Evolutionary conservation across 1,284 basidiomycete genomes (phyloP).

Genomic region (Vanrija pseudolonga): DNA sequence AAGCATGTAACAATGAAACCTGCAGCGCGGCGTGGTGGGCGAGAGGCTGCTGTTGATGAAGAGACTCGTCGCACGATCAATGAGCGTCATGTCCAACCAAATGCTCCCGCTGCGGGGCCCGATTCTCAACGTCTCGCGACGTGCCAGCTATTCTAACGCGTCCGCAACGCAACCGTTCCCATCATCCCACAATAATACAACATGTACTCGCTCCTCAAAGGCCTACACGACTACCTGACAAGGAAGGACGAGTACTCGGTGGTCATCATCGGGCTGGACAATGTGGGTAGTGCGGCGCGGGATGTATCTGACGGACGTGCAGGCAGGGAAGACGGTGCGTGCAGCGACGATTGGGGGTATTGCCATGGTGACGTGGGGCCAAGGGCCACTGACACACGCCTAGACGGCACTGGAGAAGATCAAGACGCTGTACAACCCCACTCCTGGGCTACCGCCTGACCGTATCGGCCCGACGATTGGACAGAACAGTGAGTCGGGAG

Average conservation of each 20-base stretch:
- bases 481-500: slow-evolving; percentile 70
- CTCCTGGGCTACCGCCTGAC: slow-evolving; percentile 74
- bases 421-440: slow-evolving; percentile 82
- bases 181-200: not conserved
- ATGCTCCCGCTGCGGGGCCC: slow-evolving; percentile 4
- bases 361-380: no score
- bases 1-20: not conserved
- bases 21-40: no score
- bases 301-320: not conserved
- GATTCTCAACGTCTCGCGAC: not conserved
- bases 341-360: no score
- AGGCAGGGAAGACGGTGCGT: slow-evolving; percentile 82
- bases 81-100: not conserved
- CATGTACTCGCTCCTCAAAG: slow-evolving; percentile 89
- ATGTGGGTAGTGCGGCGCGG: slow-evolving; percentile 31
- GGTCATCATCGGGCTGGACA: slow-evolving; percentile 73
- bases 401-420: slow-evolving; percentile 87
- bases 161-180: not conserved
- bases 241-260: slow-evolving; percentile 91
- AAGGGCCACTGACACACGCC: not conserved
- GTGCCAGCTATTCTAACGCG: not conserved
- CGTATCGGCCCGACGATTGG: slow-evolving; percentile 92
- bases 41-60: no score
- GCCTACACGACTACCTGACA: slow-evolving; percentile 81
- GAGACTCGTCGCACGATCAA: no score